A percentile compares a stretch with the other conserved stretches of the same genome.
Evolutionary conservation across 2,329 filamentous ascomycete genomes (phyloP).

Genomic region (Endoconidiophora polonica): DNA sequence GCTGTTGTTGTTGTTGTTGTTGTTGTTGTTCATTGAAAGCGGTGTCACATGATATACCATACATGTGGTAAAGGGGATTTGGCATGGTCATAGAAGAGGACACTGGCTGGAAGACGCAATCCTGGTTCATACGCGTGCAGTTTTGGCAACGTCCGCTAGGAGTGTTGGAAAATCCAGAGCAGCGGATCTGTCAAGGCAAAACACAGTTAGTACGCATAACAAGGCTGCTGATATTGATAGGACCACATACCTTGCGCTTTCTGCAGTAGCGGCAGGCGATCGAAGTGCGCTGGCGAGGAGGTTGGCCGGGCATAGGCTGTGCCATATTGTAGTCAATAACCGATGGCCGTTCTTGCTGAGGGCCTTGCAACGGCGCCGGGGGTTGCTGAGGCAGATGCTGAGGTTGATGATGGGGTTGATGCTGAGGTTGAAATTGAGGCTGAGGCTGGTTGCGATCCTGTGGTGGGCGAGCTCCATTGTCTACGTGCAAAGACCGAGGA

Average conservation of each 20-base stretch:
- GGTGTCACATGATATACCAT: conserved; percentile 14
- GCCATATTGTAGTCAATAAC: neutral
- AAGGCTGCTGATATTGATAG: neutral
- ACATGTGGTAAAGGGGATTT: too few species aligned
- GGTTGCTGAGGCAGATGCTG: neutral
- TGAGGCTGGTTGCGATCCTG: neutral
- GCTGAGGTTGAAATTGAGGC: neutral
- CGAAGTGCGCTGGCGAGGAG: conserved; percentile 40
- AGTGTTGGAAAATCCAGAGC: conserved; percentile 42
- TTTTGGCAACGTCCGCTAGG: conserved; percentile 44
- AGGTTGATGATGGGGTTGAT: neutral
- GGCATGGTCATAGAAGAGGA: conserved; percentile 17
- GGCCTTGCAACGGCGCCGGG: neutral
- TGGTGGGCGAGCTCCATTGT: neutral
- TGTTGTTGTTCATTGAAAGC: conserved; percentile 12
- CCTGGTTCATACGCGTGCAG: conserved; percentile 44
- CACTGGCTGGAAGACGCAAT: conserved; percentile 44
- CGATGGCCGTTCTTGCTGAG: neutral
- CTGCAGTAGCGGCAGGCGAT: conserved; percentile 44
- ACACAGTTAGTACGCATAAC: neutral
- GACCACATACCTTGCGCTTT: conserved; percentile 36
- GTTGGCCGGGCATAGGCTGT: conserved; percentile 2
- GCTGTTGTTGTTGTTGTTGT: conserved; percentile 10
- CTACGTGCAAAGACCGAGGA: neutral
- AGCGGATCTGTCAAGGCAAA: conserved; percentile 33